These are phyloP conservation scores for Leishmania arabica DNA, from an alignment of 208 protist genomes.

Conservation along the genomic window DNA sequence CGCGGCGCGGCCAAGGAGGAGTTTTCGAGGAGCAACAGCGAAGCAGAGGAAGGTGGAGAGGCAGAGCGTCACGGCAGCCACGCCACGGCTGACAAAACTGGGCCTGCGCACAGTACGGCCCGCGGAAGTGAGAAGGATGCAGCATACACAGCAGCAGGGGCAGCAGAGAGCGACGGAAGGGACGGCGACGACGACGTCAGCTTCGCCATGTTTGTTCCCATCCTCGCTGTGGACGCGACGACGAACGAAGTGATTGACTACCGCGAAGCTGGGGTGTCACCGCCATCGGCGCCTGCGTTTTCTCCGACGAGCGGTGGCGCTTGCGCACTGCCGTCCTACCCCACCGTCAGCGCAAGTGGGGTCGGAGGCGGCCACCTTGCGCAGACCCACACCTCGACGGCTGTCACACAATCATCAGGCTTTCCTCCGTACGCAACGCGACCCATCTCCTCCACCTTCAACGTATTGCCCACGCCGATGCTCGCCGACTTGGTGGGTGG, in stretches of 20 bases:
- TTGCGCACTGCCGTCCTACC: not conserved
- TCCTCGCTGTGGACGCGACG: constrained; percentile 31
- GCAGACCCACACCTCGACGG: constrained; percentile 6
- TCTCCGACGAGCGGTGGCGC: not conserved
- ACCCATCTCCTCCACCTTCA: constrained; percentile 14
- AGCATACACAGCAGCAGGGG: not conserved
- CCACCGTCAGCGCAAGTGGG: not conserved
- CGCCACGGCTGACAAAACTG: not conserved
- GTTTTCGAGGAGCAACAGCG: not conserved
- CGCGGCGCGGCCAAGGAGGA: not conserved
- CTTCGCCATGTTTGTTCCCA: constrained; percentile 37
- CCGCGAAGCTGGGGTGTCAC: constrained; percentile 8
- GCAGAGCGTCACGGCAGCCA: not conserved
- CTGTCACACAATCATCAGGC: not conserved
- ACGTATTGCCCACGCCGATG: constrained; percentile 25
- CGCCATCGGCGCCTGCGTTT: too few relatives aligned
- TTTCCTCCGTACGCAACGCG: constrained; percentile 16
- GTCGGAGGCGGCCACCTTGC: not conserved
- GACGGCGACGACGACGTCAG: constrained; percentile 1
- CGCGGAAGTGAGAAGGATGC: not conserved
- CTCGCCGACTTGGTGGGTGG: constrained; percentile 29
- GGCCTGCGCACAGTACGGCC: not conserved
- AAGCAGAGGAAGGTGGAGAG: not conserved
- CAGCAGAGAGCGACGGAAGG: not conserved
- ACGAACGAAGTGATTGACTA: constrained; percentile 43